Base-by-base conservation (phyloP, 23 red algal species). In the Gracilaria gracilis region DNA sequence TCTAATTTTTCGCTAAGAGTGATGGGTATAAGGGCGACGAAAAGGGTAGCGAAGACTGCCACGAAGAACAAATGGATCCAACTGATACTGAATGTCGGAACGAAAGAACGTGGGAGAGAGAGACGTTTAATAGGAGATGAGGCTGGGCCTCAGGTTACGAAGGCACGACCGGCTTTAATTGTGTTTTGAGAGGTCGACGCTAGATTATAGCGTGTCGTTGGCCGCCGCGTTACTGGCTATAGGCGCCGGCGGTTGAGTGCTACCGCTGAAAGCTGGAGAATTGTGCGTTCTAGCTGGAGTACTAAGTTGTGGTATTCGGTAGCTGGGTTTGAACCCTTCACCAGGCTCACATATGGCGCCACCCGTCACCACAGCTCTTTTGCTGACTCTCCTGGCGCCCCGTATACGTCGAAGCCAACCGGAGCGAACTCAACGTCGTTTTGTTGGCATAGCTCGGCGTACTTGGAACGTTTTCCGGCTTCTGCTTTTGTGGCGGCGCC, bases 401-500 rank as follows among this genome's bases (percentile, higher is more conserved):
- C 75, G 29, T 80, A 40, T 2, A 55, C 53, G 46, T 80, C 75
- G 15, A 80, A 80, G 75, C 75, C 75, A 29, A 80, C 1, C 12
- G 75, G 75, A 12, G 8, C 23, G 16, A 80, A 50, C 16, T 80
- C 75, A 19, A 55, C 46, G 46, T 80, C 7, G 6, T 55, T 80
- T 32, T 34, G 4, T 17, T 11, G 12, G 46, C 75, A 80, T 53
- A 64, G 17, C 21, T 6, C 21, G 7, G 59, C 21, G 59, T 64
- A 64, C 59, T 64, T 64, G n/a, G 59, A 11, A 17, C 59, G 59
- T 64, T 64, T 64, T 6, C 4, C 5, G 59, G n/a, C 21, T 20
- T 64, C 59, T 4, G 59, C 59, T 17, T 64, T 64, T 31, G 59
- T 64, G 7, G 44, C 44, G 5, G 44, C 44, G 44, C 44, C 44